Conservation (phyloP, 805 yeast species). For the Ogataea polymorpha region DNA sequence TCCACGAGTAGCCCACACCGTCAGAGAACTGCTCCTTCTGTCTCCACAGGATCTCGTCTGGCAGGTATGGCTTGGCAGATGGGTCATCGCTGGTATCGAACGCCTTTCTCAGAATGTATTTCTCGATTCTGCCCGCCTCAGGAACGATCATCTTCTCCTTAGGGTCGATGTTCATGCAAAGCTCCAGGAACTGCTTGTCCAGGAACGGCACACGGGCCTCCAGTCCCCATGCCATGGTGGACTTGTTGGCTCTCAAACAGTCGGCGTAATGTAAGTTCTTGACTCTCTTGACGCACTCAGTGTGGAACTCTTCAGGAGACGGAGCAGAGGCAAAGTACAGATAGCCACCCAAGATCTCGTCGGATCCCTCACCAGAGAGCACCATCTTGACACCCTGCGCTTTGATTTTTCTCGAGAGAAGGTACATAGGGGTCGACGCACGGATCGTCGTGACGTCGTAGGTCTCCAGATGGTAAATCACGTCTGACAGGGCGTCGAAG, state of each 20-base stretch:
- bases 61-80: slow-evolving; percentile 76
- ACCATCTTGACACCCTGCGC: slow-evolving; percentile 99
- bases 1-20: slow-evolving; percentile 99
- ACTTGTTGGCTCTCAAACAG: slow-evolving; percentile 98
- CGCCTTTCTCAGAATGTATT: slow-evolving; percentile 95
- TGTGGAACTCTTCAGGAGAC: slow-evolving; percentile 86
- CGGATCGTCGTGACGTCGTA: slow-evolving; percentile 98
- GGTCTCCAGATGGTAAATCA: slow-evolving; percentile 93
- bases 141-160: slow-evolving; percentile 80
- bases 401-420: slow-evolving; percentile 92
- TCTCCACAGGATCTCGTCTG: slow-evolving; percentile 97
- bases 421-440: slow-evolving; percentile 99
- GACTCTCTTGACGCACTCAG: slow-evolving; percentile 92
- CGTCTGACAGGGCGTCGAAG: slow-evolving; percentile 91
- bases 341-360: slow-evolving; percentile 98
- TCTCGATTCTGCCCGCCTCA: slow-evolving; percentile 79
- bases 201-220: slow-evolving; percentile 99
- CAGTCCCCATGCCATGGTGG: slow-evolving; percentile 99
- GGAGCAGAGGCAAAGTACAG: slow-evolving; percentile 97
- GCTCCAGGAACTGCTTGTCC: slow-evolving; percentile 87
- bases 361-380: slow-evolving; percentile 97
- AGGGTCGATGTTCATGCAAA: slow-evolving; percentile 93
- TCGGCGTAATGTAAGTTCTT: slow-evolving; percentile 97
- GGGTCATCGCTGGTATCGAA: slow-evolving; percentile 91
- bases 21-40: slow-evolving; percentile 99